Conservation (phyloP, 441 rosid genomes). For the Rhodomyrtus psidioides region DNA sequence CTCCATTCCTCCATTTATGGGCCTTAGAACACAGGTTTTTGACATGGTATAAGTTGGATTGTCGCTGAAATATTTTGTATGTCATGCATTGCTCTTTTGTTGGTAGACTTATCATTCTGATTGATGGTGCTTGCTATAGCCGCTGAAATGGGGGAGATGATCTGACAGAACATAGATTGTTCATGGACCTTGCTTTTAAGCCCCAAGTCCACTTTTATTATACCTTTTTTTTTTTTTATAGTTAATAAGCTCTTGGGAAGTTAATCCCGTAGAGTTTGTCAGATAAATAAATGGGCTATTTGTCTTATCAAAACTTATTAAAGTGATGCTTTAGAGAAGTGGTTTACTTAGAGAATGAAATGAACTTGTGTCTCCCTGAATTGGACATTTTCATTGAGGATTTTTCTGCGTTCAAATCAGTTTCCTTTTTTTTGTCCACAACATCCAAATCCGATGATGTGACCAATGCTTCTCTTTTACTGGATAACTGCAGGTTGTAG, state of each 20-base stretch:
- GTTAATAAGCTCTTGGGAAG: neutral
- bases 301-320: neutral
- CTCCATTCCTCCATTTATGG: neutral
- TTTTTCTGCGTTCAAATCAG: neutral
- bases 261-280: neutral
- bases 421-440: neutral
- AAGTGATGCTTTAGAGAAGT: neutral
- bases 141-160: neutral
- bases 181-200: neutral
- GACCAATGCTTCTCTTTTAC: slow-evolving; percentile 18
- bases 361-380: neutral
- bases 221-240: neutral
- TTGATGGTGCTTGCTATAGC: neutral
- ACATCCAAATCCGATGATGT: neutral
- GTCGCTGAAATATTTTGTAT: neutral
- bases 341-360: neutral
- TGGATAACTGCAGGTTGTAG: slow-evolving; percentile 50
- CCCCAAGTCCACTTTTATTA: neutral
- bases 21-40: neutral
- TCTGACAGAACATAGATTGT: neutral
- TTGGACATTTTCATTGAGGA: neutral
- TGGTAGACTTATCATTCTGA: neutral
- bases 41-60: neutral
- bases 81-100: neutral
- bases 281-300: neutral